A percentile compares a stretch with the other conserved stretches of the same genome.
phyloP scores from a whole-genome alignment of 352 stramenopile genomes.

The Globisporangium nagaii region DNA sequence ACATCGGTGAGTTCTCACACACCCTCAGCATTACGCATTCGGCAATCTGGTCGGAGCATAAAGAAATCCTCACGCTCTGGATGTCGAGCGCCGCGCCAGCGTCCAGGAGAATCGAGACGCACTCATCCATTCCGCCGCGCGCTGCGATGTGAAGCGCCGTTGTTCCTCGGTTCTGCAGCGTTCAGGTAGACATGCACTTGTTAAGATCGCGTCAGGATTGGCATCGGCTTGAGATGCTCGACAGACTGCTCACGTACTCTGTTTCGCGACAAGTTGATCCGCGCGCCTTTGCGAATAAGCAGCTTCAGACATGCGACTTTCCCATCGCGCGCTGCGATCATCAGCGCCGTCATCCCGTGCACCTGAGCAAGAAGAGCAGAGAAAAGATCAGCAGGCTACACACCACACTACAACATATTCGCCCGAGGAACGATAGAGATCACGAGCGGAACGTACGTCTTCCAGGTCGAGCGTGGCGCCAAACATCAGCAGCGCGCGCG shows the following conservation, averaged over 20 bases:
- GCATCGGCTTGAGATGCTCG: too few species aligned
- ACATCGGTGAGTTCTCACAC: too few species aligned
- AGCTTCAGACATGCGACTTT: constrained; percentile 60
- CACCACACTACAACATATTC: background rate
- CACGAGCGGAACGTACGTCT: constrained; percentile 75
- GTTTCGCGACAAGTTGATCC: constrained; percentile 81
- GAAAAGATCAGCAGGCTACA: background rate
- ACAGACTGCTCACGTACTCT: constrained; percentile 50
- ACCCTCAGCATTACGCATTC: too few species aligned
- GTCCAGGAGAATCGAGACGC: constrained; percentile 62
- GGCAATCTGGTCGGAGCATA: too few species aligned
- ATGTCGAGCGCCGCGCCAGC: constrained; percentile 66
- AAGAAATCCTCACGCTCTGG: constrained; percentile 52
- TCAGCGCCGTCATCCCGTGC: constrained; percentile 76
- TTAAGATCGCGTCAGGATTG: too few species aligned
- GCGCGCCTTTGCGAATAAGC: constrained; percentile 72
- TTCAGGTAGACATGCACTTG: too few species aligned
- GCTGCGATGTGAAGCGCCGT: constrained; percentile 81
- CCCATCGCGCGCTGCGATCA: constrained; percentile 72
- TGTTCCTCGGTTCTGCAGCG: constrained; percentile 61
- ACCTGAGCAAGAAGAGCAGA: constrained; percentile 27
- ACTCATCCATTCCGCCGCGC: constrained; percentile 68
- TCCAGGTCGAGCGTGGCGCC: constrained; percentile 77
- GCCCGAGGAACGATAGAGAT: too few species aligned
- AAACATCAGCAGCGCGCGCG: constrained; percentile 79